phyloP scores from a whole-genome alignment of 225 moss, liverwort and hornwort species.

The Physcomitrellopsis africana region DNA sequence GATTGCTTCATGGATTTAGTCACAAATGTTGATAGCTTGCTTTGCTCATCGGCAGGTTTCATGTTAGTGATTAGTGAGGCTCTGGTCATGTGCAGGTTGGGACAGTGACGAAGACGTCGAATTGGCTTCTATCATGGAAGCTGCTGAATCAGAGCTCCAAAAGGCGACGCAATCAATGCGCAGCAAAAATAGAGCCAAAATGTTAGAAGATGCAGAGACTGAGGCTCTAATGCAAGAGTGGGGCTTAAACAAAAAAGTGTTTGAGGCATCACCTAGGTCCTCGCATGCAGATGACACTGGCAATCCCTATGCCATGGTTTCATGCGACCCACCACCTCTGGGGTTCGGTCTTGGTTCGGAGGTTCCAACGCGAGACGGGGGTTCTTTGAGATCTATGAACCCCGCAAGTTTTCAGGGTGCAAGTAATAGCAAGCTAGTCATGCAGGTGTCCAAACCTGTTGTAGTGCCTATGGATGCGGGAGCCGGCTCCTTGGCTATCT shows the following conservation, averaged over 20 bases:
- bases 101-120: slow-evolving; percentile 83
- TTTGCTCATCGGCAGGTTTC: slow-evolving; percentile 17
- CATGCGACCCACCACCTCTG: slow-evolving; percentile 67
- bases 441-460: slow-evolving; percentile 99
- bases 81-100: slow-evolving; percentile 50
- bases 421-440: slow-evolving; percentile 72
- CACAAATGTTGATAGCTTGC: slow-evolving; percentile 6
- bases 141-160: slow-evolving; percentile 94
- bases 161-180: slow-evolving; percentile 99
- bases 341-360: slow-evolving; percentile 82
- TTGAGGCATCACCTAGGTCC: slow-evolving; percentile 70
- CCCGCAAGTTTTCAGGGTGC: slow-evolving; percentile 64
- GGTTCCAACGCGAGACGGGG: slow-evolving; percentile 85
- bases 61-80: slow-evolving; percentile 17
- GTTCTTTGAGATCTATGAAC: slow-evolving; percentile 87
- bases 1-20: background rate
- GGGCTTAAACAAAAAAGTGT: slow-evolving; percentile 93
- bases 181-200: slow-evolving; percentile 90
- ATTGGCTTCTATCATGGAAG: slow-evolving; percentile 95
- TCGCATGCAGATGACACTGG: slow-evolving; percentile 52
- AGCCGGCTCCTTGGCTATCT: slow-evolving; percentile 79
- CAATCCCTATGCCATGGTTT: slow-evolving; percentile 54
- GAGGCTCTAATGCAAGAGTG: slow-evolving; percentile 99
- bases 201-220: slow-evolving; percentile 97
- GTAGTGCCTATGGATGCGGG: slow-evolving; percentile 90